Base-by-base conservation (phyloP, 305 asterid species). In the Plantago coronopus region DNA sequence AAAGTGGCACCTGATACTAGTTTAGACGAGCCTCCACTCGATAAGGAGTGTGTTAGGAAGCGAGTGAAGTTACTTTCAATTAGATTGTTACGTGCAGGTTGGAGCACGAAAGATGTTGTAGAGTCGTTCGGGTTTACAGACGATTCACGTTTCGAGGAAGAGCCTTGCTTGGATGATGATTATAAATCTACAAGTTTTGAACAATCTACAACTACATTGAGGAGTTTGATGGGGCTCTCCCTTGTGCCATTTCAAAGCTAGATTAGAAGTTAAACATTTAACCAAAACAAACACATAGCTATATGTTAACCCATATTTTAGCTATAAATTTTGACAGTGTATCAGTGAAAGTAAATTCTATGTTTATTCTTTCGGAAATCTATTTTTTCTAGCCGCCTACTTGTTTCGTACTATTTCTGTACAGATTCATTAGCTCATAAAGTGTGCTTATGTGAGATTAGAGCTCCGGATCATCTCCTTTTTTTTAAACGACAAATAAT, bases 101-200 rank as follows among this genome's bases (percentile, higher is more conserved):
- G 98, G 96, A 84, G 91, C 80, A 73, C 56, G 57, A 84, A 83
- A 57, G 96, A 91, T 64, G 96, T 91, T 73, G 83, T 67, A 76
- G 95, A 91, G 59, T 71, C 87, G 63, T 80, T 91, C 21, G 96
- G 97, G 0, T 63, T 46, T 19, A 51, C 2, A 23, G 37, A 14
- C 22, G 81, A 34, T 34, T 34, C 12, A 6, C 40, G 12, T 34
- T 34, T 34, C 40, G 40, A 77, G 68, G 80, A 62, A 19, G 81
- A 75, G 62, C 63, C 67, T 31, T 75, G 78, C 79, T 74, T 77
- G 61, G 85, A 87, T 27, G 67, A 69, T 72, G 54, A 49, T 27
- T 1, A 59, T 61, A 54, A 56, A 40, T 16, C 31, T n/a, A n/a
- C n/a, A 59, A 69, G 31, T 18, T 37, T 59, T 25, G 74, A 67